Conservation (phyloP, 495 filamentous ascomycete genomes). For the Neurospora terricola region DNA sequence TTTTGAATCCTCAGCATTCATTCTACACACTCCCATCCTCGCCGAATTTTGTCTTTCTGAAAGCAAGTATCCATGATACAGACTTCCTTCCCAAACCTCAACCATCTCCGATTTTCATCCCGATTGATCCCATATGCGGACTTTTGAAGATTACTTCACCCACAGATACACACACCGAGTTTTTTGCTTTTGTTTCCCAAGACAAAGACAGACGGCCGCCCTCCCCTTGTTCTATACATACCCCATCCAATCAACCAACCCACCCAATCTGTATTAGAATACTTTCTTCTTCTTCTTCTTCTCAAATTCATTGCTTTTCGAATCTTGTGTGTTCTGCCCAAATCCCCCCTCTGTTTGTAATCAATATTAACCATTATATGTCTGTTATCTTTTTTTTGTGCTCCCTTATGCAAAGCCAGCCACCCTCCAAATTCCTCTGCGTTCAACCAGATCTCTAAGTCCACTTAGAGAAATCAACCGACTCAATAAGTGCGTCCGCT, state of each 20-base stretch:
- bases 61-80: neutral
- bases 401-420: neutral
- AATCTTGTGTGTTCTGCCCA: neutral
- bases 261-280: neutral
- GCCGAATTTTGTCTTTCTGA: neutral
- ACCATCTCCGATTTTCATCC: neutral
- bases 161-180: neutral
- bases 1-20: neutral
- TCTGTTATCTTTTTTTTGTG: neutral
- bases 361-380: neutral
- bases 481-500: constrained; percentile 42
- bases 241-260: neutral
- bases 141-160: neutral
- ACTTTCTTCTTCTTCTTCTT: neutral
- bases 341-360: neutral
- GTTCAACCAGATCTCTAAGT: constrained; percentile 16
- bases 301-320: neutral
- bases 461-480: constrained; percentile 55
- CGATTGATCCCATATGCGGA: neutral
- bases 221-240: neutral
- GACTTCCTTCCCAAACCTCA: neutral
- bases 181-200: neutral
- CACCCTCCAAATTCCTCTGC: neutral
- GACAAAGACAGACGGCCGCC: neutral
- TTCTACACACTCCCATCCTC: neutral